Conservation (phyloP, 2,329 filamentous ascomycete genomes). For the Fusarium mangiferae region DNA sequence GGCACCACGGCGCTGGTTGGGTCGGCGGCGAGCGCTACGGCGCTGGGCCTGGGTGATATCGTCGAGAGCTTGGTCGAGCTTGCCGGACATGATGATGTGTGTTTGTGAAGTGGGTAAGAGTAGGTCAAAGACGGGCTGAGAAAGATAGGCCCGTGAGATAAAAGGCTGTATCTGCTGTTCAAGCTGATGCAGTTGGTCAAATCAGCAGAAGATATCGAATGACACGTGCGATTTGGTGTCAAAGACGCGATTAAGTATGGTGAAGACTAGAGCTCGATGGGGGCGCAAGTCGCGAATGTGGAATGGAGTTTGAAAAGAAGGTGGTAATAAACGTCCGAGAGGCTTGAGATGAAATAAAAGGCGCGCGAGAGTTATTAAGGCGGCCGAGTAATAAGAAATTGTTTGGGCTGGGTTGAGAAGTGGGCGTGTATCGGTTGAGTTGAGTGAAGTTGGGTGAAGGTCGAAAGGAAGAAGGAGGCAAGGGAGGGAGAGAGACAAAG, state of each 20-base stretch:
- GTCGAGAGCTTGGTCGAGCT: slow-evolving; percentile 96
- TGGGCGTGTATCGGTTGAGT: slow-evolving; percentile 28
- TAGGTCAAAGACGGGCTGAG: slow-evolving; percentile 19
- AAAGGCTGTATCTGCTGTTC: slow-evolving; percentile 31
- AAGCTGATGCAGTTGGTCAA: slow-evolving; percentile 35
- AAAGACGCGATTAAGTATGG: slow-evolving; percentile 16
- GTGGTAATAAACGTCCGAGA: slow-evolving; percentile 12
- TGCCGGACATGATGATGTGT: slow-evolving; percentile 80
- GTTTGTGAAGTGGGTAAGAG: slow-evolving; percentile 18
- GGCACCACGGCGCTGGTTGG: slow-evolving; percentile 60
- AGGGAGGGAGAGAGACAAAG: slow-evolving; percentile 13
- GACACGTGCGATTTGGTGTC: slow-evolving; percentile 22
- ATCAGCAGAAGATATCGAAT: slow-evolving; percentile 40
- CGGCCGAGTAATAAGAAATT: slow-evolving; percentile 23
- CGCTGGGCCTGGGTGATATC: slow-evolving; percentile 89
- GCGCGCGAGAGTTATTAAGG: slow-evolving; percentile 28
- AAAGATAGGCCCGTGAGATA: slow-evolving; percentile 12
- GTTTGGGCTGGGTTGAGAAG: slow-evolving; percentile 34
- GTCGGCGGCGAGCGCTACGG: slow-evolving; percentile 65
- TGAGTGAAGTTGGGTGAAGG: slow-evolving; percentile 25
- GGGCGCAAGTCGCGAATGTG: slow-evolving; percentile 20
- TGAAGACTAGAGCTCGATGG: slow-evolving; percentile 15
- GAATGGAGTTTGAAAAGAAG: slow-evolving; percentile 8
- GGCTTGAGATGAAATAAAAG: slow-evolving; percentile 25
- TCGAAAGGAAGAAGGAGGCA: slow-evolving; percentile 20